Percentiles rank a stretch among this genome's conserved stretches.
Evolutionary conservation across 108 stramenopile species (phyloP).

Genomic region (Fragilariopsis cylindrus): DNA sequence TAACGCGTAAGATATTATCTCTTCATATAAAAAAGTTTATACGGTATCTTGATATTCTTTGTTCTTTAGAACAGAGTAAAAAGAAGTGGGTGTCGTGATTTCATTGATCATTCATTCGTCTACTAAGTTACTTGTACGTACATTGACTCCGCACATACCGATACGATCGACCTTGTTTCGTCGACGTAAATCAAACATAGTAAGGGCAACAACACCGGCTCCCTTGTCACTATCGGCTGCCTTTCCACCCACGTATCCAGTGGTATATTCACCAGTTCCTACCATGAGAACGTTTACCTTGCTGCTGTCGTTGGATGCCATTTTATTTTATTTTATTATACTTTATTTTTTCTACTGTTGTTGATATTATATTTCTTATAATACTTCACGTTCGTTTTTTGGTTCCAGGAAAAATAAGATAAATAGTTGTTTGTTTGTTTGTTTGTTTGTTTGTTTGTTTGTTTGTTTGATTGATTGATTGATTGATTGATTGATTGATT

Average conservation of each 20-base stretch:
- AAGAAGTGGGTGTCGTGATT: neutral
- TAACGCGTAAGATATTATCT: neutral
- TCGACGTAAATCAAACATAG: conserved; percentile 95
- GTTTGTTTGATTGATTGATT: neutral
- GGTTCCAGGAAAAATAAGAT: no score
- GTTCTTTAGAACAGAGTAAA: no score
- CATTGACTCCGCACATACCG: conserved; percentile 97
- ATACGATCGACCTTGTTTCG: conserved; percentile 84
- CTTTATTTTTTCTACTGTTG: no score
- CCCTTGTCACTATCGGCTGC: conserved; percentile 94
- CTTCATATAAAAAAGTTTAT: neutral
- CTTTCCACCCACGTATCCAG: conserved; percentile 90
- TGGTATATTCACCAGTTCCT: conserved; percentile 96
- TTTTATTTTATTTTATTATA: neutral
- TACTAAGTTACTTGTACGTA: conserved; percentile 28
- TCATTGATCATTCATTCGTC: no score
- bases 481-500: no score
- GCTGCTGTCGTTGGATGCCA: conserved; percentile 10
- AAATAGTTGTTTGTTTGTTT: neutral
- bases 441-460: neutral
- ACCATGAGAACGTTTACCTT: conserved; percentile 90
- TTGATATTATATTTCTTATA: no score
- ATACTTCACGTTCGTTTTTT: no score
- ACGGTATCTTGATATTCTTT: neutral
- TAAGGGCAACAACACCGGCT: conserved; percentile 98